Percentiles rank a stretch among this genome's conserved stretches.
phyloP scores from a whole-genome alignment of 2,329 filamentous ascomycete species.

The Colletotrichum sp. region DNA sequence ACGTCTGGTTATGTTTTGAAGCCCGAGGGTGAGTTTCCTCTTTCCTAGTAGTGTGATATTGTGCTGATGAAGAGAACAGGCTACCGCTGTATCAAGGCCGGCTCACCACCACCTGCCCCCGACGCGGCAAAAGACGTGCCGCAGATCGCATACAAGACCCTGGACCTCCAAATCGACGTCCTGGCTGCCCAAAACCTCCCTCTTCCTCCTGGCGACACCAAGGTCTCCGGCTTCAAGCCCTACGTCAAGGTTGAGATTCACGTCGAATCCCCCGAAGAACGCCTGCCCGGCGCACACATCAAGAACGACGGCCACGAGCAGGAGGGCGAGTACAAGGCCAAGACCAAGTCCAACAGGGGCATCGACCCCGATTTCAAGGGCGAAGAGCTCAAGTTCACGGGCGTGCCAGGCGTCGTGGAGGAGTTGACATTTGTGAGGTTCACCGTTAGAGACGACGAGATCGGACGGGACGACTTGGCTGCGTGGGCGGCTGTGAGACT shows the following conservation, averaged over 20 bases:
- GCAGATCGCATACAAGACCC: slow-evolving; percentile 55
- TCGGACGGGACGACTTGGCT: slow-evolving; percentile 77
- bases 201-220: slow-evolving; percentile 59
- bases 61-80: slow-evolving; percentile 24
- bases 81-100: slow-evolving; percentile 40
- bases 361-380: slow-evolving; percentile 66
- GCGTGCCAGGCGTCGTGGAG: slow-evolving; percentile 63
- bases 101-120: slow-evolving; percentile 10
- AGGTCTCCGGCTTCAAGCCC: slow-evolving; percentile 67
- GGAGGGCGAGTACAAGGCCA: slow-evolving; percentile 58
- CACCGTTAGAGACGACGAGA: slow-evolving; percentile 86
- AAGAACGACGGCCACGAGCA: slow-evolving; percentile 44
- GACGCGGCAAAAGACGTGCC: not conserved
- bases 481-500: slow-evolving; percentile 90
- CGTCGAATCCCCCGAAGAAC: slow-evolving; percentile 68
- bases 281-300: slow-evolving; percentile 34
- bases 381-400: slow-evolving; percentile 62
- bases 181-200: slow-evolving; percentile 79
- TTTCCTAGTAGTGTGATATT: not conserved
- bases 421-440: slow-evolving; percentile 79
- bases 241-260: slow-evolving; percentile 88
- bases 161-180: slow-evolving; percentile 76
- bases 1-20: slow-evolving; percentile 88
- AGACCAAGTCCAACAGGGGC: slow-evolving; percentile 63
- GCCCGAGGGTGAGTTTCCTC: slow-evolving; percentile 62